Percentiles rank a stretch among this genome's conserved stretches.
phyloP scores from a whole-genome alignment of 768 basidiomycete species.

The Phlebiopsis gigantea region DNA sequence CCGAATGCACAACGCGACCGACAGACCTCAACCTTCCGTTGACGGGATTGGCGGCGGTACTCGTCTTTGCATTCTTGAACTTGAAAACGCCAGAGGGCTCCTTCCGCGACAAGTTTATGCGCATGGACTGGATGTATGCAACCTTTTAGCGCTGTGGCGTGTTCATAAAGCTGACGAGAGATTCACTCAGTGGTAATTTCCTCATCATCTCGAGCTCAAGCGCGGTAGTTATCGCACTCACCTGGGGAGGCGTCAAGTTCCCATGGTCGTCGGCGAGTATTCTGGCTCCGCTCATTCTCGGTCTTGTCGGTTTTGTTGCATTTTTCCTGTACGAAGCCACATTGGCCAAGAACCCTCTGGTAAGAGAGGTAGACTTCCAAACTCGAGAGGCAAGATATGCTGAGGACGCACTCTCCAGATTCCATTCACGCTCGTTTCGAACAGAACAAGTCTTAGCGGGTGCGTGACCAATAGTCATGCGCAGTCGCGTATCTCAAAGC shows the following conservation, averaged over 20 bases:
- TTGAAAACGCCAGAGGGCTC: constrained; percentile 18
- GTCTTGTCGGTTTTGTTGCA: constrained; percentile 26
- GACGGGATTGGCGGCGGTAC: constrained; percentile 13
- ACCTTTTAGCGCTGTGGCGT: not conserved
- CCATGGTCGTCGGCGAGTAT: constrained; percentile 28
- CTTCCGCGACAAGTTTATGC: constrained; percentile 17
- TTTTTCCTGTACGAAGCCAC: constrained; percentile 38
- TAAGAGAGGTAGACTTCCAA: constrained; percentile 14
- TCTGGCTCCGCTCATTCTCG: constrained; percentile 31
- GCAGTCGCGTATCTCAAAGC: not conserved
- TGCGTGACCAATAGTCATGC: not conserved
- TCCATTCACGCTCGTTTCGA: constrained; percentile 22
- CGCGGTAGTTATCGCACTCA: constrained; percentile 16
- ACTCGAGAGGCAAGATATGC: too few species aligned
- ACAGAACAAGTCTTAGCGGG: constrained; percentile 27
- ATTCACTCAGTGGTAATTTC: constrained; percentile 18
- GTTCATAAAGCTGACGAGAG: not conserved
- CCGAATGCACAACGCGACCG: not conserved
- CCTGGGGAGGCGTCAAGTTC: constrained; percentile 32
- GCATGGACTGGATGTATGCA: constrained; percentile 27
- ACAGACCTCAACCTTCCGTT: constrained; percentile 24
- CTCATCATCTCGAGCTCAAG: constrained; percentile 19
- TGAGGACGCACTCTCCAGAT: constrained; percentile 10
- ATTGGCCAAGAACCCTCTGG: constrained; percentile 26
- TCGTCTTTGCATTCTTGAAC: constrained; percentile 15